Evolutionary conservation across 768 basidiomycete species (phyloP).

Genomic region (Pleurotus platypus): DNA sequence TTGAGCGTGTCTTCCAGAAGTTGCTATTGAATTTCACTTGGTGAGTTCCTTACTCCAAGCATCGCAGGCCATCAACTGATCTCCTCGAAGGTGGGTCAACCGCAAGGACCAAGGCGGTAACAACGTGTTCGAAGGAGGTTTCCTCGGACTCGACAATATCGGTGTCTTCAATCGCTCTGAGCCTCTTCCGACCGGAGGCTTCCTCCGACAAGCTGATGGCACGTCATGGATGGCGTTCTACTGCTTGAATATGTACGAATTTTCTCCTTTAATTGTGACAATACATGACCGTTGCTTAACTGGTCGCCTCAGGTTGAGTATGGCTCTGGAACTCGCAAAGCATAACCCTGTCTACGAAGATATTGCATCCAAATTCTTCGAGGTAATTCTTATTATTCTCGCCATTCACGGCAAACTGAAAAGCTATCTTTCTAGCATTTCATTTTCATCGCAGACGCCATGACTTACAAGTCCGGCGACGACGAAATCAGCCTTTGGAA

Average conservation of each 20-base stretch:
- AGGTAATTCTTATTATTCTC: slow-evolving; percentile 36
- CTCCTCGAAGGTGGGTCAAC: slow-evolving; percentile 83
- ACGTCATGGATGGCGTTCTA: slow-evolving; percentile 99
- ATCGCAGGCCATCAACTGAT: not conserved
- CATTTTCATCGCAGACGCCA: slow-evolving; percentile 97
- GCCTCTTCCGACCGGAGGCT: slow-evolving; percentile 91
- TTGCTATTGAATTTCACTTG: slow-evolving; percentile 95
- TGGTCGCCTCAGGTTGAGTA: slow-evolving; percentile 68
- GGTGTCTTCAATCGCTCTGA: slow-evolving; percentile 98
- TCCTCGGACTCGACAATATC: slow-evolving; percentile 97
- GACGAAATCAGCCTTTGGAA: slow-evolving; percentile 87
- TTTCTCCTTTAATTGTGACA: not conserved
- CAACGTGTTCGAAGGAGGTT: slow-evolving; percentile 98
- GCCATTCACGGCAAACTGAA: not conserved
- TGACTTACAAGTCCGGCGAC: slow-evolving; percentile 87
- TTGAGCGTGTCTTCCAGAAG: slow-evolving; percentile 99
- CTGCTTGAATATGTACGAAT: slow-evolving; percentile 84
- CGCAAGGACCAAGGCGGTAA: slow-evolving; percentile 93
- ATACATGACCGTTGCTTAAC: slow-evolving; percentile 2
- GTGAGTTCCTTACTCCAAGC: slow-evolving; percentile 32
- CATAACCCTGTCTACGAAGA: slow-evolving; percentile 98
- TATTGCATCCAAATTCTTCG: slow-evolving; percentile 97
- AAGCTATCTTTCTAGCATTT: slow-evolving; percentile 65
- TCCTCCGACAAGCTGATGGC: slow-evolving; percentile 93
- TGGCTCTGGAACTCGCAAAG: slow-evolving; percentile 95